Evolutionary conservation across 805 yeast genomes (phyloP).

Genomic region (Kluyveromyces nonfermentans): DNA sequence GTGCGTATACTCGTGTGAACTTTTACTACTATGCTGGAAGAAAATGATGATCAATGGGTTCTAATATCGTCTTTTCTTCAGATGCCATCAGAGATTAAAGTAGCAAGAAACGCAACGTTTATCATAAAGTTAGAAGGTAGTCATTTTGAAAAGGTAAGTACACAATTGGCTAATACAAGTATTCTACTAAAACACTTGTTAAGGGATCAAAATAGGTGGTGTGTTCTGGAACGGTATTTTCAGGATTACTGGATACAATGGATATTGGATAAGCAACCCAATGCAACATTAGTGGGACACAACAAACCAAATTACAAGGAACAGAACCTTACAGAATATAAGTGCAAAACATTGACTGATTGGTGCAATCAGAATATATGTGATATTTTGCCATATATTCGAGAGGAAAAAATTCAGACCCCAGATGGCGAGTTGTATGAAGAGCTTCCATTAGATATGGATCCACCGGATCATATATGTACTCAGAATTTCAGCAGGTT

Average conservation of each 20-base stretch:
- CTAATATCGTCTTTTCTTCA: not conserved
- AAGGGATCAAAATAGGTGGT: not conserved
- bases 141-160: not conserved
- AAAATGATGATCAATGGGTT: not conserved
- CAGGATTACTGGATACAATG: constrained; percentile 2
- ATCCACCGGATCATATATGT: not conserved
- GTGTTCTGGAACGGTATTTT: not conserved
- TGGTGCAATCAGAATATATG: constrained; percentile 3
- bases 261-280: not conserved
- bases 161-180: not conserved
- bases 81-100: not conserved
- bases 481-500: not conserved
- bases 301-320: constrained; percentile 2
- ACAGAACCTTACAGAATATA: not conserved
- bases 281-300: not conserved
- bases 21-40: not conserved
- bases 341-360: not conserved
- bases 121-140: not conserved
- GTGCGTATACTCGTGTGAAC: not conserved
- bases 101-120: not conserved
- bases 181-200: not conserved
- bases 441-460: constrained; percentile 2
- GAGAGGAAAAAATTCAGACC: constrained; percentile 2
- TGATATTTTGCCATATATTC: constrained; percentile 4
- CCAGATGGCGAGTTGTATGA: constrained; percentile 3